Percentiles rank a stretch among this genome's conserved stretches.
phyloP scores from a whole-genome alignment of 345 rosid genomes.

The Lepidium aucheri region DNA sequence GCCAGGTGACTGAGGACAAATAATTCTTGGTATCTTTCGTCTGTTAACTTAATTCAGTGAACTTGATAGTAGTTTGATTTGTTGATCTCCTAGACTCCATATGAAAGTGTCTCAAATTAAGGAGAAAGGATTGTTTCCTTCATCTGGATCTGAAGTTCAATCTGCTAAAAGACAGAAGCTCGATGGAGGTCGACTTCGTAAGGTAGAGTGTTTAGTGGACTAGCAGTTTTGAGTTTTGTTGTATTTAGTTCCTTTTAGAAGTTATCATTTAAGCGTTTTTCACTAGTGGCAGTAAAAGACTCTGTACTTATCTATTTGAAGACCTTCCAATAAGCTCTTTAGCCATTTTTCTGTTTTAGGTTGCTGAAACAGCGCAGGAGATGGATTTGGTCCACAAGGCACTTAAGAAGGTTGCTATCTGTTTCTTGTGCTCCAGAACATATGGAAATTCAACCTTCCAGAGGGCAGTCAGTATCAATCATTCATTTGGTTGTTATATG shows the following conservation, averaged over 20 bases:
- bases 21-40: neutral
- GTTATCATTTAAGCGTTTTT: neutral
- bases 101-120: conserved; percentile 25
- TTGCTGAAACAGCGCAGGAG: conserved; percentile 49
- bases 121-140: conserved; percentile 37
- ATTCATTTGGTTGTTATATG: neutral
- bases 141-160: conserved; percentile 60
- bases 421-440: neutral
- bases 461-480: neutral
- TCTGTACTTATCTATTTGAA: neutral
- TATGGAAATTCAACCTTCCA: neutral
- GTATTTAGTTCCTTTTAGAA: neutral
- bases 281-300: neutral
- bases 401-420: conserved; percentile 53
- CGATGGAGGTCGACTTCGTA: conserved; percentile 70
- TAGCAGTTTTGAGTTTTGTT: neutral
- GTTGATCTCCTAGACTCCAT: conserved; percentile 14
- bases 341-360: conserved; percentile 32
- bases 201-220: conserved; percentile 37
- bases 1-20: conserved; percentile 40
- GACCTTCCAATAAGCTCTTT: neutral
- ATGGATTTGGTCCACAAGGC: conserved; percentile 66
- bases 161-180: conserved; percentile 95
- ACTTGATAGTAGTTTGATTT: neutral
- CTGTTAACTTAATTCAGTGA: neutral